Percentiles rank a stretch among this genome's conserved stretches.
phyloP scores from a whole-genome alignment of 768 basidiomycete genomes.

The Dioszegia hungarica region DNA sequence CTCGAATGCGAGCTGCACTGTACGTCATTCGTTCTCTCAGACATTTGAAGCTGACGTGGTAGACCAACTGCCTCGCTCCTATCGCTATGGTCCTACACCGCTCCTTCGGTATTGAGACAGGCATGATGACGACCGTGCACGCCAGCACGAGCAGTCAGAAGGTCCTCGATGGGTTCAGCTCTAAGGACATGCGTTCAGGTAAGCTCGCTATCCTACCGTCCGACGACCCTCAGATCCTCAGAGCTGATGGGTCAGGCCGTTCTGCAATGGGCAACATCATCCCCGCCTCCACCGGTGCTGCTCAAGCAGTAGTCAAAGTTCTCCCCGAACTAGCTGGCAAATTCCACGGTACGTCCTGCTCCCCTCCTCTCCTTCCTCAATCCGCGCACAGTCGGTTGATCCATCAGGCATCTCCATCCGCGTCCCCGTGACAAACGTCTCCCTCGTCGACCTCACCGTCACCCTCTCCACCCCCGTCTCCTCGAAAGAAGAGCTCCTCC shows the following conservation, averaged over 20 bases:
- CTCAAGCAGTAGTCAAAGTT: slow-evolving; percentile 47
- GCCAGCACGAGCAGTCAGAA: slow-evolving; percentile 48
- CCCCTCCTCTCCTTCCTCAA: background rate
- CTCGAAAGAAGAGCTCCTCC: slow-evolving; percentile 43
- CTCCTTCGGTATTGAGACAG: slow-evolving; percentile 46
- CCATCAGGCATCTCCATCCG: slow-evolving; percentile 46
- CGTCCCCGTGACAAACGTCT: slow-evolving; percentile 50
- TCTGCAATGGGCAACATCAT: slow-evolving; percentile 47
- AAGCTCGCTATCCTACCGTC: background rate
- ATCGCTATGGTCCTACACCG: slow-evolving; percentile 46
- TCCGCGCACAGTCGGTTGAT: background rate
- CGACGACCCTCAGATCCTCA: background rate
- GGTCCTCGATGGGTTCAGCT: slow-evolving; percentile 48
- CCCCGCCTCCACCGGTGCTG: slow-evolving; percentile 47
- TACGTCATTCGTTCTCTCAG: slow-evolving; percentile 13
- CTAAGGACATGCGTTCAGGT: slow-evolving; percentile 40
- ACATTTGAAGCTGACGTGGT: background rate
- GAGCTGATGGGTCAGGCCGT: slow-evolving; percentile 26
- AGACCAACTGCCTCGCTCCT: slow-evolving; percentile 50
- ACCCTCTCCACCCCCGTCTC: slow-evolving; percentile 33
- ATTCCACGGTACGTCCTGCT: slow-evolving; percentile 40
- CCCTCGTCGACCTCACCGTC: slow-evolving; percentile 49
- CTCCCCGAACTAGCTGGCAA: slow-evolving; percentile 49
- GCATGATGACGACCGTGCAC: slow-evolving; percentile 50
- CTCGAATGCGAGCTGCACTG: slow-evolving; percentile 48